Evolutionary conservation across 495 filamentous ascomycete genomes (phyloP).

Genomic region (Lasiosphaeria miniovina): DNA sequence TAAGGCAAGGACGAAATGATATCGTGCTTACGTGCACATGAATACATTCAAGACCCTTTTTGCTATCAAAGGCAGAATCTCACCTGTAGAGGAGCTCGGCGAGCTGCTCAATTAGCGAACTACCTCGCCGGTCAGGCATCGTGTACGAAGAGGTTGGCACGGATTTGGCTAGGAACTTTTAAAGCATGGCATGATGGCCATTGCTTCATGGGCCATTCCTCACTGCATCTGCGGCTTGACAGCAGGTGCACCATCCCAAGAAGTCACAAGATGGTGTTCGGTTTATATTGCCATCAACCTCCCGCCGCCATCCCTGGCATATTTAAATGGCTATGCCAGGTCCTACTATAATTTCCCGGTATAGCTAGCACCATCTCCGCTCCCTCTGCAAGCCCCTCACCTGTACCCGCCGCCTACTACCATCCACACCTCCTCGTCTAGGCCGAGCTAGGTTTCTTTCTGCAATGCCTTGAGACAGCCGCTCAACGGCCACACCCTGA

Average conservation of each 20-base stretch:
- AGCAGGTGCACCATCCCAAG: constrained; percentile 21
- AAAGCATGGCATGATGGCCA: not conserved
- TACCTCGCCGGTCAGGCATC: constrained; percentile 16
- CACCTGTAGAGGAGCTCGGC: too few species aligned
- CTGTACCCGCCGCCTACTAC: constrained; percentile 13
- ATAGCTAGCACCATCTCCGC: not conserved
- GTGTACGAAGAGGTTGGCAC: too few species aligned
- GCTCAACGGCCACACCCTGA: not conserved
- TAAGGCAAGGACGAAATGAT: too few species aligned
- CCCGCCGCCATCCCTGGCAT: constrained; percentile 22
- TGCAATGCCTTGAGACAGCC: constrained; percentile 4
- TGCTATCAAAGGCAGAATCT: not conserved
- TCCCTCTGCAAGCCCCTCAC: not conserved
- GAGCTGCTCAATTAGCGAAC: constrained; percentile 3
- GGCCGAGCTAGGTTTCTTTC: constrained; percentile 3
- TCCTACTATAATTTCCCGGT: constrained; percentile 1
- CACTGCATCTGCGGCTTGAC: constrained; percentile 24
- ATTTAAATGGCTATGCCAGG: constrained; percentile 11
- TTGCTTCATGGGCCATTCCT: constrained; percentile 13
- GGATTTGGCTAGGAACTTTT: too few species aligned
- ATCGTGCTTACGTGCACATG: not conserved
- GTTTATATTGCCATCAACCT: constrained; percentile 33
- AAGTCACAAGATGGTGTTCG: constrained; percentile 30
- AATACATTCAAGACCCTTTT: not conserved
- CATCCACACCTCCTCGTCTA: constrained; percentile 19